Evolutionary conservation across 2,329 filamentous ascomycete genomes (phyloP).

Genomic region (Trichoderma breve): DNA sequence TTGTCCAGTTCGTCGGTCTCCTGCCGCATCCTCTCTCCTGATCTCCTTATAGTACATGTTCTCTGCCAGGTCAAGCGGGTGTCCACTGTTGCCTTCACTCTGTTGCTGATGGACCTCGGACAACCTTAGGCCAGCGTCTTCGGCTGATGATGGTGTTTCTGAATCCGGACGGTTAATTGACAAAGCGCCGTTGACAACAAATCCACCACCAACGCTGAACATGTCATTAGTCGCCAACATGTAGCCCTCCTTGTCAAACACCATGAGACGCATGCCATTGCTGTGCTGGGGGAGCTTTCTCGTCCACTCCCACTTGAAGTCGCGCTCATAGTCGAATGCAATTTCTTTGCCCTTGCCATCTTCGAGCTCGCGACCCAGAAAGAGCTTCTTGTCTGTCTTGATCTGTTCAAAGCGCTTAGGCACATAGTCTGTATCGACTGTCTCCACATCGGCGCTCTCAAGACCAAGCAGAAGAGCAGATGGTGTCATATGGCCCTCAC

Average conservation of each 20-base stretch:
- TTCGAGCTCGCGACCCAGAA: neutral
- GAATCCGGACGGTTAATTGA: neutral
- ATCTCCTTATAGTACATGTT: constrained; percentile 18
- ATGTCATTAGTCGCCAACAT: constrained; percentile 17
- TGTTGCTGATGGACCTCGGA: neutral
- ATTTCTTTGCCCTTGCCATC: constrained; percentile 12
- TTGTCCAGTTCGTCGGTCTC: constrained; percentile 1
- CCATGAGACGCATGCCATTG: constrained; percentile 16
- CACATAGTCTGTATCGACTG: constrained; percentile 11
- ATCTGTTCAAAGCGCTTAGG: constrained; percentile 15
- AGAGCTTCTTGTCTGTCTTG: constrained; percentile 13
- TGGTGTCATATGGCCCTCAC: constrained; percentile 15
- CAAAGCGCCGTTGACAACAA: constrained; percentile 15
- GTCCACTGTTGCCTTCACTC: neutral
- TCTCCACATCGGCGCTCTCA: constrained; percentile 10
- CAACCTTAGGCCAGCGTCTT: neutral
- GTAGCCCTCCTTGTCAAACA: constrained; percentile 15
- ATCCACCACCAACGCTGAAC: constrained; percentile 13
- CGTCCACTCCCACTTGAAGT: constrained; percentile 14
- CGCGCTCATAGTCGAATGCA: constrained; percentile 8
- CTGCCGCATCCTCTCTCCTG: constrained; percentile 5
- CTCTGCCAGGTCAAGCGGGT: constrained; percentile 8
- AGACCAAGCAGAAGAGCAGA: constrained; percentile 15
- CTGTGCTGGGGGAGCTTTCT: constrained; percentile 12
- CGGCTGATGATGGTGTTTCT: neutral